Evolutionary conservation across 164 flowering plant genomes (phyloP), one percentile per base, ranked within the genome.

Genomic region (Malania oleifera): DNA sequence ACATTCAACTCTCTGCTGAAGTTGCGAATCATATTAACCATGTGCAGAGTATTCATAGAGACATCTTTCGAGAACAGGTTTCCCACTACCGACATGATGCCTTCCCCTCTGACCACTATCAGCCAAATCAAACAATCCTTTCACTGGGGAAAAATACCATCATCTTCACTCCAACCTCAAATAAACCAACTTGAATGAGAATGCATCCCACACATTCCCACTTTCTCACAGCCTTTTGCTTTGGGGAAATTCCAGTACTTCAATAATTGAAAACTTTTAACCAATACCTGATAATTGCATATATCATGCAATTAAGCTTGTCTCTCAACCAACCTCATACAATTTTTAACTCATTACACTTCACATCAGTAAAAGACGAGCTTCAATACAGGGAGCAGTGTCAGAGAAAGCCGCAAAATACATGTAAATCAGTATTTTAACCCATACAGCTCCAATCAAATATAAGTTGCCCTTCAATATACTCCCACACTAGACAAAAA

Each of bases 51-150:
- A 18, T 38, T 39, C 56, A 23, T 56, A 35, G 26, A 5, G 26
- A 23, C 11, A 26, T 22, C 5, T 1, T 6, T 23, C 14, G 5
- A 20, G 14, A 46, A 1, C 14, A 6, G 12, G 26, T 46, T 4
- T 5, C 1, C 8, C 2, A 15, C 44, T 31, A 40, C 38, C 24
- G 35, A 56, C 64, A 47, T 14, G 27, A 26, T 31, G 22, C 19
- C 20, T 13, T 47, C 40, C 28, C 50, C 37, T 37, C 9, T n/a
- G 8, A 14, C 52, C 37, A 5, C 38, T 14, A 41, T 44, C 28
- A 56, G 20, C n/a, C 24, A 6, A 53, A 65, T 53, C 34, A 56
- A 45, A 52, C 4, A 44, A 50, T n/a, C 51, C 45, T 41, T 44
- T 31, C 52, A 29, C 22, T 23, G 20, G 38, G 52, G 13, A 3